Conservation (phyloP, 2,329 filamentous ascomycete genomes). For the Ophioceras dolichostomum region DNA sequence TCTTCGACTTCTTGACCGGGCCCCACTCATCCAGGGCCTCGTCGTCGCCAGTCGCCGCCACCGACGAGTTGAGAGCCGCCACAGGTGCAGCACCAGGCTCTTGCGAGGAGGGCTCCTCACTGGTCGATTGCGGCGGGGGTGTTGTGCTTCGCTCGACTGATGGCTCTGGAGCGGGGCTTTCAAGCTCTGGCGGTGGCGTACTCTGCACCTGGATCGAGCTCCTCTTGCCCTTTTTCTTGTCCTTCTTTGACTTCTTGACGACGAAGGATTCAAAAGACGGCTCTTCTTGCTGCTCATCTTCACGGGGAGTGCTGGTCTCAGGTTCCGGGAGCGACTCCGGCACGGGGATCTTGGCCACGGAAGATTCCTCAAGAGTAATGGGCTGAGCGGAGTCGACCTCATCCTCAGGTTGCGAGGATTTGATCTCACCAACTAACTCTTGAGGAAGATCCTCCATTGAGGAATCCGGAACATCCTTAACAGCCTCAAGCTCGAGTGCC, state of each 20-base stretch:
- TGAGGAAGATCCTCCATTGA: too few species aligned
- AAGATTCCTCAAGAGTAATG: too few species aligned
- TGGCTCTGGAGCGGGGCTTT: neutral
- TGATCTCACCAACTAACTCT: too few species aligned
- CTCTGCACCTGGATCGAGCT: neutral
- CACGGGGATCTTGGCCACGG: too few species aligned
- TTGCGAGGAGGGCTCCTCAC: neutral
- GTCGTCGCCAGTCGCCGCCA: too few species aligned
- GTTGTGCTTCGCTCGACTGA: neutral
- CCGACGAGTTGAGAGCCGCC: too few species aligned
- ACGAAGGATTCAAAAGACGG: neutral
- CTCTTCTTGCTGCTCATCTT: neutral
- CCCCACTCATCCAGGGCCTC: neutral
- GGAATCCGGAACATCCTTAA: too few species aligned
- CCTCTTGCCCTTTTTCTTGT: conserved; percentile 14
- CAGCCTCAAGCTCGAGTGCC: too few species aligned
- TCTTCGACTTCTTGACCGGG: conserved; percentile 15
- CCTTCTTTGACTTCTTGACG: conserved; percentile 14
- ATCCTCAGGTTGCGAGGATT: too few species aligned
- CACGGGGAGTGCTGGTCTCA: neutral
- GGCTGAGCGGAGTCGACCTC: too few species aligned
- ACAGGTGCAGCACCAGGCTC: neutral
- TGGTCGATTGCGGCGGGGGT: neutral
- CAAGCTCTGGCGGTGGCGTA: neutral
- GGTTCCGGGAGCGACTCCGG: too few species aligned